Conservation (phyloP, 139 green algal genomes). For the Asterochloris erici region DNA sequence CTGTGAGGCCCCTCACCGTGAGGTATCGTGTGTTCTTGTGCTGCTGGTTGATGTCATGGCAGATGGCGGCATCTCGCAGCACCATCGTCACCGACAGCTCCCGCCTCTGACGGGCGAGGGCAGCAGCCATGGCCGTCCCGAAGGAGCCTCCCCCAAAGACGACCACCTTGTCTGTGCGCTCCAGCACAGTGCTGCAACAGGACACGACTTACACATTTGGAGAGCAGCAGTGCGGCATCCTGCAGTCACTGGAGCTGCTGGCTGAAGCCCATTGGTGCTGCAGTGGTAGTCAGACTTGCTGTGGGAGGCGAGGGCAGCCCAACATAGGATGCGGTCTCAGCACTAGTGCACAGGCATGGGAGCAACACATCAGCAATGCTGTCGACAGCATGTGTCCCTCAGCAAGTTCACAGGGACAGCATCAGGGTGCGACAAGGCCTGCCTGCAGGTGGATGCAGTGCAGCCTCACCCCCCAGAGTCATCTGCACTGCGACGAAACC, state of each 20-base stretch:
- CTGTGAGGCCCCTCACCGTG: conserved; percentile 32
- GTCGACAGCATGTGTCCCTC: too few species aligned
- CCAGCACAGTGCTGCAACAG: not conserved
- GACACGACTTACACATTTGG: too few species aligned
- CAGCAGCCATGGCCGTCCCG: conserved; percentile 89
- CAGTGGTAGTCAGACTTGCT: too few species aligned
- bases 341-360: too few species aligned
- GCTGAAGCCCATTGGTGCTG: not conserved
- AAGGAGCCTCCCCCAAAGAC: conserved; percentile 97
- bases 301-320: too few species aligned
- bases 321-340: too few species aligned
- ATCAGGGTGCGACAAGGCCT: too few species aligned
- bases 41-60: conserved; percentile 80
- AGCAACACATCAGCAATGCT: too few species aligned
- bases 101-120: conserved; percentile 80
- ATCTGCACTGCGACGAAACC: conserved; percentile 31
- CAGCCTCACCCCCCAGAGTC: too few species aligned
- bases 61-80: conserved; percentile 75
- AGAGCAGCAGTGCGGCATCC: not conserved
- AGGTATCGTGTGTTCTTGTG: conserved; percentile 90
- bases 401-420: too few species aligned
- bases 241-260: conserved; percentile 1
- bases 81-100: conserved; percentile 79
- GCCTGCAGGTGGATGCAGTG: too few species aligned
- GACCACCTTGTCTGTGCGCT: conserved; percentile 51